Conservation (phyloP, 768 basidiomycete genomes). For the Russula vinacea region DNA sequence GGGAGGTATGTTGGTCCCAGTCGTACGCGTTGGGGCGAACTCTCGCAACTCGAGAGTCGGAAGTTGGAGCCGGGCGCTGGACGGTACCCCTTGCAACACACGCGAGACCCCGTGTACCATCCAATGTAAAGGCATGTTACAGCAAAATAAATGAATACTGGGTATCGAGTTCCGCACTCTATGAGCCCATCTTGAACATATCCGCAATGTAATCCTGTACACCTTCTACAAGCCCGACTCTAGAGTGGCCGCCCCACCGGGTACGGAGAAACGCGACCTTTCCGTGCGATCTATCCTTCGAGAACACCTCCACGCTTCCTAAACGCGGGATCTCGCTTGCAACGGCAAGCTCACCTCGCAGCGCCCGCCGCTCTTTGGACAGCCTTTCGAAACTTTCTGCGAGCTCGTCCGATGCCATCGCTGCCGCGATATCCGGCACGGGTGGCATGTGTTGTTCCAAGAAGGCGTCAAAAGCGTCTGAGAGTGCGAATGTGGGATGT, state of each 20-base stretch:
- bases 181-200: constrained; percentile 32
- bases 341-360: constrained; percentile 46
- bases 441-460: constrained; percentile 55
- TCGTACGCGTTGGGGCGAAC: too few relatives aligned
- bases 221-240: constrained; percentile 59
- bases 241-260: constrained; percentile 55
- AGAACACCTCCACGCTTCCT: constrained; percentile 55
- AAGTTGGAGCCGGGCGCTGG: too few relatives aligned
- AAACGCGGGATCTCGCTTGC: constrained; percentile 47
- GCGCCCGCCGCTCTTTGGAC: constrained; percentile 41
- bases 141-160: background rate
- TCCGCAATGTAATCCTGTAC: constrained; percentile 55
- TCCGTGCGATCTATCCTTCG: constrained; percentile 37
- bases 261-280: constrained; percentile 59
- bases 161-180: background rate
- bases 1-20: too few relatives aligned
- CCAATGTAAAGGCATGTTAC: background rate
- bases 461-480: constrained; percentile 59
- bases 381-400: constrained; percentile 39
- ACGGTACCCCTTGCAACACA: too few relatives aligned
- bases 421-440: constrained; percentile 39
- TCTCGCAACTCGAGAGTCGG: too few relatives aligned
- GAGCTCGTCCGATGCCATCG: constrained; percentile 44
- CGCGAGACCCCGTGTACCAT: too few relatives aligned
- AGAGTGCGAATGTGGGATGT: constrained; percentile 71